phyloP scores from a whole-genome alignment of 1,139 yeast genomes.

The Kurtzmaniella quercitrusa region DNA sequence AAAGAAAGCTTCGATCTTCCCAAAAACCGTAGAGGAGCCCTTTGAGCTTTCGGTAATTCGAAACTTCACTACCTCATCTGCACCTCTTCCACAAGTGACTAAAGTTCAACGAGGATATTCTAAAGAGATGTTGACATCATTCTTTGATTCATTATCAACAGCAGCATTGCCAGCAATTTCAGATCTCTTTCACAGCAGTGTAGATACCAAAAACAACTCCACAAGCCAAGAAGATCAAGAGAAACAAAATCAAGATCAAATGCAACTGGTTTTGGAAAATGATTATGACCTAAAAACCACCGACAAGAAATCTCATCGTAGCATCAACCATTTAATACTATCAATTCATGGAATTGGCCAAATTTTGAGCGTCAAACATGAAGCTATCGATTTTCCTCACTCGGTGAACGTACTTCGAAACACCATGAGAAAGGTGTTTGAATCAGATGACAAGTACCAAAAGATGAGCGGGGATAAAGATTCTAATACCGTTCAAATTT shows the following conservation, averaged over 20 bases:
- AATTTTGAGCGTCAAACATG: conserved; percentile 71
- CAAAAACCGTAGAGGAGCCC: conserved; percentile 26
- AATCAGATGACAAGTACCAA: conserved; percentile 39
- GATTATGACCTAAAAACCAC: conserved; percentile 45
- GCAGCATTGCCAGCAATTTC: conserved; percentile 27
- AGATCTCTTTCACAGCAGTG: conserved; percentile 31
- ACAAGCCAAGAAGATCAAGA: conserved; percentile 15
- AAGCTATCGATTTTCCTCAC: conserved; percentile 82
- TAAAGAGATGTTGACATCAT: conserved; percentile 22
- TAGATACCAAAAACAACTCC: conserved; percentile 10
- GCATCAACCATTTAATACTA: conserved; percentile 73
- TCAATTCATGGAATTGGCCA: conserved; percentile 97
- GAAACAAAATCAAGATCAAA: conserved; percentile 13
- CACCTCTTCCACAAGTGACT: conserved; percentile 30
- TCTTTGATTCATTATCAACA: conserved; percentile 26
- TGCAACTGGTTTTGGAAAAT: conserved; percentile 46
- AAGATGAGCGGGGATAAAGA: conserved; percentile 26
- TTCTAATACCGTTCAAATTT: conserved; percentile 66
- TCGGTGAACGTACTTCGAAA: conserved; percentile 70
- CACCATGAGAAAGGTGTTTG: conserved; percentile 55
- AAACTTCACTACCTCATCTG: conserved; percentile 29
- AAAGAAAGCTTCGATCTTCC: conserved; percentile 35
- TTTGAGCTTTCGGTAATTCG: conserved; percentile 39
- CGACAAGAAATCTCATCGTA: conserved; percentile 37
- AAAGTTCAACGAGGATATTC: conserved; percentile 38